Base-by-base conservation (phyloP, 148 eudicot species). In the Vaccinium myrtillus region DNA sequence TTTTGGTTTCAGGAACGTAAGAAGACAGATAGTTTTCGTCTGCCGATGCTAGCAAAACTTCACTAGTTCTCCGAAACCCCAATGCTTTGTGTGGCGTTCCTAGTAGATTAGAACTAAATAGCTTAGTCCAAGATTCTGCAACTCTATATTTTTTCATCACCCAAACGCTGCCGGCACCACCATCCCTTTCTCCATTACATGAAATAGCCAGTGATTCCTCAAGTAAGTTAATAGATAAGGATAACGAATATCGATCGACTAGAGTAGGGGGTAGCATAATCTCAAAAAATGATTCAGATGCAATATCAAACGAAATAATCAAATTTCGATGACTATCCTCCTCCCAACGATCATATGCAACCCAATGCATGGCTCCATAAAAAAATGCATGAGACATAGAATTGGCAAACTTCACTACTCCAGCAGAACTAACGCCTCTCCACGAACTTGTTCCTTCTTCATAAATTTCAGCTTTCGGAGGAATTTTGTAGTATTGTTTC, bases 141-240 rank as follows among this genome's bases (percentile, higher is more conserved):
- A 86, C 86, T 15, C 88, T 87, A 71, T 87, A 87, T 21, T 83
- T 83, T 27, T 54, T 86, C 89, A 89, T 87, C 48, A 85, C 82
- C 91, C 91, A 89, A 13, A 89, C 82, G 6, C 70, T 46, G 58
- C 87, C 85, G 18, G 51, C 73, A 59, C 70, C 85, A 5, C 18
- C 54, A 15, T 58, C 88, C 11, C n/a, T 55, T 36, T 77, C 56
- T 77, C 18, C 73, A 39, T 71, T 10, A 58, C 54, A 54, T n/a
- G 83, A 30, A 67, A 87, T 79, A 3, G 82, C 85, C 36, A 69
- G 1, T 27, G 74, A 69, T 27, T 69, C 36, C 36, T 39, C 39
- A 27, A 25, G 25, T 69, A 12, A 25, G 5, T 25, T 69, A 5
- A 71, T 15, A 2, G 46, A 71, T 32, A 71, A 32, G 0, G 43